phyloP scores from a whole-genome alignment of 2,329 filamentous ascomycete genomes.

The Sporothrix protearum region DNA sequence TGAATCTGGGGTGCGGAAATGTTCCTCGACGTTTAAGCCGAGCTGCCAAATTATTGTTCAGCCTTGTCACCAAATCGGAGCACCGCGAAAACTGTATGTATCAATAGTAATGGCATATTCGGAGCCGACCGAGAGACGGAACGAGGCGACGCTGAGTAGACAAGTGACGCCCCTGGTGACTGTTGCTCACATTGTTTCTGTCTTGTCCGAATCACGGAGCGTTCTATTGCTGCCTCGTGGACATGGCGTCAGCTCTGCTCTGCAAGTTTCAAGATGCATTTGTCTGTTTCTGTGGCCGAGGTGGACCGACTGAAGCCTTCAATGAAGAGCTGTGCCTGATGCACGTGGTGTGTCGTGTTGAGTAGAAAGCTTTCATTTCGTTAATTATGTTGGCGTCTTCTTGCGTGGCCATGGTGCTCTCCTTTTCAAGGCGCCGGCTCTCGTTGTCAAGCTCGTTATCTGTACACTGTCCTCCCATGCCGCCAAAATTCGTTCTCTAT shows the following conservation, averaged over 20 bases:
- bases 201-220: not conserved
- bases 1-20: not conserved
- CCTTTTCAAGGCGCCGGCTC: not conserved
- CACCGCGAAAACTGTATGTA: not conserved
- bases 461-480: not conserved
- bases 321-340: not conserved
- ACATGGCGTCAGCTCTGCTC: not conserved
- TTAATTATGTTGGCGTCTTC: not conserved
- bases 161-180: not conserved
- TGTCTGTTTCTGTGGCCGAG: not conserved
- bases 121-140: not conserved
- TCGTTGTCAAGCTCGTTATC: constrained; percentile 1
- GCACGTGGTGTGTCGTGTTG: not conserved
- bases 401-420: not conserved
- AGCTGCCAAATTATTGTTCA: not conserved
- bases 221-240: not conserved
- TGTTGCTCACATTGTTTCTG: not conserved
- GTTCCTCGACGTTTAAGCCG: not conserved
- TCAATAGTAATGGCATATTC: not conserved
- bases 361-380: constrained; percentile 13
- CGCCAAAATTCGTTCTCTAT: not conserved
- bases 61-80: not conserved
- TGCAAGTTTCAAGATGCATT: not conserved
- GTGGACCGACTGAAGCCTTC: not conserved
- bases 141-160: not conserved